Evolutionary conservation across 352 stramenopile genomes (phyloP).

Genomic region (Phytophthora meadii): DNA sequence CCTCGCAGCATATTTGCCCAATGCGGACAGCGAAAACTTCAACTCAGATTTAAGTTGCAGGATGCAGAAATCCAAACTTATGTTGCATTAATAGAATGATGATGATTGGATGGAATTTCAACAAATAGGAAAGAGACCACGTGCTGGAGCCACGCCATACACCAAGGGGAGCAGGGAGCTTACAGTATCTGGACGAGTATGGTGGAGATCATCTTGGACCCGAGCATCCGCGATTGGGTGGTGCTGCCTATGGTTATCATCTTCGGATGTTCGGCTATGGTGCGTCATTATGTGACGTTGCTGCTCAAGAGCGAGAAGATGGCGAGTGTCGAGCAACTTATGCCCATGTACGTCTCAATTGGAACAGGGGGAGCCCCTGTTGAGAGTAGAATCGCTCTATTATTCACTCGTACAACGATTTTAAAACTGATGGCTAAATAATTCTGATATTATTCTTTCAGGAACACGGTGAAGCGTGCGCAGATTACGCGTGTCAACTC

Average conservation of each 20-base stretch:
- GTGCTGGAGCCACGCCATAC: conserved; percentile 2
- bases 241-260: conserved; percentile 98
- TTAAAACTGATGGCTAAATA: not conserved
- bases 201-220: conserved; percentile 93
- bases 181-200: conserved; percentile 33
- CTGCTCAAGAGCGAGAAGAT: conserved; percentile 88
- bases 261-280: conserved; percentile 86
- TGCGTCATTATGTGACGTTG: conserved; percentile 87
- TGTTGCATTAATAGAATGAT: conserved; percentile 2
- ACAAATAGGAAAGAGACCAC: conserved; percentile 7
- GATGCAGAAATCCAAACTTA: not conserved
- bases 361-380: not conserved
- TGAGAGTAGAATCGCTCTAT: not conserved
- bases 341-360: conserved; percentile 62
- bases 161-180: not conserved
- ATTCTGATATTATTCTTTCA: conserved; percentile 28
- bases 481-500: conserved; percentile 89
- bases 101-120: conserved; percentile 15
- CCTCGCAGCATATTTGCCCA: conserved; percentile 18
- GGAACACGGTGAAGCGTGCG: conserved; percentile 88
- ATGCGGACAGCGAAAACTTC: conserved; percentile 26
- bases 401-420: too few species aligned
- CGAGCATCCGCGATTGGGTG: conserved; percentile 95
- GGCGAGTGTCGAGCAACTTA: conserved; percentile 74
- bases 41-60: conserved; percentile 16